Base-by-base conservation (phyloP, 306 rosid species). In the Trifolium fragiferum region DNA sequence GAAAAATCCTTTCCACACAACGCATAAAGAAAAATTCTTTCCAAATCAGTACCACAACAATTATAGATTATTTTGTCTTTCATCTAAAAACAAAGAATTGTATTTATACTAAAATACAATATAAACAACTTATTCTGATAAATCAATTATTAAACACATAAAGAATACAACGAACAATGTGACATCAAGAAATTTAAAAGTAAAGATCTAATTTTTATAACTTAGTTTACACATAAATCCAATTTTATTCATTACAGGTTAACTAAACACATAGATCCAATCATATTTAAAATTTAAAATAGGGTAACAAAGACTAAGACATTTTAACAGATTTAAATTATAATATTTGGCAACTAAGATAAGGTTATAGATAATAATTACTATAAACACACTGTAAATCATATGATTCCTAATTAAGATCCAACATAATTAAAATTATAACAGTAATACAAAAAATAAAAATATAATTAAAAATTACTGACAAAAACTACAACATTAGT, bases 1-100 rank as follows among this genome's bases (percentile, higher is more conserved):
- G 55, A 10, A 1, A 41, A 37, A 15, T 7, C 0, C 1, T 9
- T 8, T n/a, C 57, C 1, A 18, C 10, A 9, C 7, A 38, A 32
- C 25, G 23, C 46, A 78, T 2, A 35, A 38, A 57, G n/a, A 76
- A 21, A 44, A n/a, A n/a, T n/a, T 11, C 59, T 55, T 40, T n/a
- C 23, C 1, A 30, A 1, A 27, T n/a, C 15, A 54, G 2, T 14
- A 12, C 1, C 11, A 20, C 58, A 68, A 25, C 23, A 41, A 20
- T 2, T 0, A 1, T n/a, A 63, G n/a, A 64, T 1, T 47, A 1
- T 1, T 14, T 15, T 2, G 0, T 5, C 14, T 18, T 2, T 18
- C 33, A 43, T 66, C 47, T 40, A 18, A 40, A 40, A 66, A 13
- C 0, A 1, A 2, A 2, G 37, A 8, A 37, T 1, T 4, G 6